Base-by-base conservation (phyloP, 257 asterid genomes). In the Gentiana dahurica region DNA sequence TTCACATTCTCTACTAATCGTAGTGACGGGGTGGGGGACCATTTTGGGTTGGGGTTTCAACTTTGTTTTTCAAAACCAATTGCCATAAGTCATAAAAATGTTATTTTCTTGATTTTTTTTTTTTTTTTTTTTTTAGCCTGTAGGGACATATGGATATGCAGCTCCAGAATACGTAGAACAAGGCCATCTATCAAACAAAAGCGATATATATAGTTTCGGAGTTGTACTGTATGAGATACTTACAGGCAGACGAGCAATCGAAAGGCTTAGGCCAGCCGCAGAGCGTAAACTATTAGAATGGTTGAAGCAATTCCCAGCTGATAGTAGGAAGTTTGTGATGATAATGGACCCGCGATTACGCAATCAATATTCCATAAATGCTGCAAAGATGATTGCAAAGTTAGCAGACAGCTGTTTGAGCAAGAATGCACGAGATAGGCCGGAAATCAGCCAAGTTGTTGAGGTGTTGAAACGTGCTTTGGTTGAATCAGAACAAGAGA, bases 141-240 rank as follows among this genome's bases (percentile, higher is more conserved):
- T 89, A 1, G 95, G 95, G 51, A 89, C 97, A 12, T 66, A 77
- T 12, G 97, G 97, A 34, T 89, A 89, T 72, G 94, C 97, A 43
- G 97, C 97, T 37, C 97, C 97, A 2, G 97, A 89, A 67, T 89
- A 89, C 12, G 69, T 83, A 5, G 79, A 77, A 65, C 80, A 82
- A 0, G 97, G 97, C 12, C 97, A 63, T 75, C 73, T 89, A 61
- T 77, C 95, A 8, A 68, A 75, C 6, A 89, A 74, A 86, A 86
- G 95, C 33, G 97, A 89, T 54, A 55, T 86, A 59, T 89, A 83
- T 77, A 86, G 97, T 71, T 89, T 89, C 33, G 97, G 97, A 6
- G 94, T 89, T n/a, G 97, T 86, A 6, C 79, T 83, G 8, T 89
- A 89, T 4, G 97, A 86, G 75, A 70, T 89, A 53, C 74, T 89